Base-by-base conservation (phyloP, 805 yeast species). In the Candida easanensis region DNA sequence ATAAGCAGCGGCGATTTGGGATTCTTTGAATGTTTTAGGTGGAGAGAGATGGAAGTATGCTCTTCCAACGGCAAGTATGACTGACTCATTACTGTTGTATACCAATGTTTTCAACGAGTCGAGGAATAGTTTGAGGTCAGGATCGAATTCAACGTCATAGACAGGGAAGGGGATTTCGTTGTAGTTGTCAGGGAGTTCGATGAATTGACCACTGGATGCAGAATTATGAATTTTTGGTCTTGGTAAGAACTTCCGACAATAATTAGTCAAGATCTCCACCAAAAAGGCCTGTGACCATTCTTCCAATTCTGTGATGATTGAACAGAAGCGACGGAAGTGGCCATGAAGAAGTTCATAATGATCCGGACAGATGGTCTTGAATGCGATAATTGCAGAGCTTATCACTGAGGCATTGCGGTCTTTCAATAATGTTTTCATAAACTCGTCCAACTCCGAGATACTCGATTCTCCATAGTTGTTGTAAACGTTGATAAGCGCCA, bases 321-420 rank as follows among this genome's bases (percentile, higher is more conserved):
- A 56, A 45, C 88, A 79, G 38, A 74, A 73, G 17, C 80, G 71
- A 23, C 85, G 73, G 58, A 74, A 85, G 52, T 80, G 79, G 3
- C 83, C 78, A 58, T 93, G 98, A 2, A 91, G 62, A 26, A 85
- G 61, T 3, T 77, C 84, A 61, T 84, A 73, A 33, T 74, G 70
- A 25, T 77, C 75, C 0, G 80, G 77, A 41, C 77, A 76, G 17
- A 82, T 64, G 36, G 72, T 69, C 42, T 70, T 69, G 49, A 75
- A 76, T 0, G 85, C 69, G 17, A 77, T 67, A 14, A 93, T 57
- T 0, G 95, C 82, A 1, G 87, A 63, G 5, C 87, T 81, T 14
- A 88, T 73, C 2, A 93, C 99, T 20, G 65, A 63, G 0, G 80
- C 67, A 42, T 81, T 82, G 11, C 71, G 61, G 57, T 90, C 97